Evolutionary conservation across 2,329 filamentous ascomycete species (phyloP).

Genomic region (Aspergillus spinulosporus): DNA sequence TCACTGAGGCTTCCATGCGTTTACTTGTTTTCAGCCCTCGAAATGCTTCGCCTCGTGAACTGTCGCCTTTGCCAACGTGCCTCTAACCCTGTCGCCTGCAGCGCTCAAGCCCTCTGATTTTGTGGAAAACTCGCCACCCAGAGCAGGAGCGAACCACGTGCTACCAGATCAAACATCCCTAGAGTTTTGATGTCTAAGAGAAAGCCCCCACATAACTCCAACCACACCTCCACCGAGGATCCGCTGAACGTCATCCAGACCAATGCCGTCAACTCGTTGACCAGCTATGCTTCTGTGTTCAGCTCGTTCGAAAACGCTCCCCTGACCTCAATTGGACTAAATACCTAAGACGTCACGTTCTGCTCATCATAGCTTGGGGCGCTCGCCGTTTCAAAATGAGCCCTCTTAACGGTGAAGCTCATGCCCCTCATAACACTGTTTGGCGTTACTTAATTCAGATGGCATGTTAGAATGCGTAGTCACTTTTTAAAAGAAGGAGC

Average conservation of each 20-base stretch:
- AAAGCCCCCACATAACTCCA: not conserved
- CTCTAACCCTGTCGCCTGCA: not conserved
- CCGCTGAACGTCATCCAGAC: not conserved
- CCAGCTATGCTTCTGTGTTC: not conserved
- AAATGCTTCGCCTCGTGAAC: not conserved
- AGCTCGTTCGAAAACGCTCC: not conserved
- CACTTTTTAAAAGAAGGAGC: too few species aligned
- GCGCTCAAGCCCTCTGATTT: not conserved
- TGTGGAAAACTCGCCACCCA: not conserved
- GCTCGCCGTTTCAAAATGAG: too few species aligned
- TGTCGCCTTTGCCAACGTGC: not conserved
- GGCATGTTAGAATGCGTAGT: too few species aligned
- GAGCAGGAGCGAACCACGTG: not conserved
- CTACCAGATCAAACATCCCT: not conserved
- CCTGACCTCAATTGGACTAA: not conserved
- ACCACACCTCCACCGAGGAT: not conserved
- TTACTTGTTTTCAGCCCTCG: not conserved
- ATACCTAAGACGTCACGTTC: not conserved
- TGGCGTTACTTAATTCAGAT: too few species aligned
- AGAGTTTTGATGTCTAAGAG: not conserved
- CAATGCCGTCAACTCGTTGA: not conserved
- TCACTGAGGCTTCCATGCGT: not conserved
- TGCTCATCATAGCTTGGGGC: slow-evolving; percentile 7
- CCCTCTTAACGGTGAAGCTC: too few species aligned
- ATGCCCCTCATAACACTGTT: not conserved